Evolutionary conservation across 495 filamentous ascomycete genomes (phyloP), one percentile per base, ranked within the genome.

Genomic region (Aspergillus wentii): DNA sequence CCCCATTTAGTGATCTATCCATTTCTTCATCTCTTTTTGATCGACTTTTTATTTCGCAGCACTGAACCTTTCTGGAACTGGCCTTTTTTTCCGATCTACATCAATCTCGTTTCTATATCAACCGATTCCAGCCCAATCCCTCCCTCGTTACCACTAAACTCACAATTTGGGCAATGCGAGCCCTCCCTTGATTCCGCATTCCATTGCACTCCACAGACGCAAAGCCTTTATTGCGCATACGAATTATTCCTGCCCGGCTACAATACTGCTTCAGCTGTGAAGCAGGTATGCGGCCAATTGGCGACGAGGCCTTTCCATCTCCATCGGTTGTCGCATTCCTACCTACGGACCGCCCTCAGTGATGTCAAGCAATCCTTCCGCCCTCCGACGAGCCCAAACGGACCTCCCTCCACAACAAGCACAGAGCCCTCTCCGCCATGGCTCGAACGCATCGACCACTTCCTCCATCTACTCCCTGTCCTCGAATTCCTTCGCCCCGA

Each of bases 401-500:
- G 83, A 86, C 53, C 69, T 84, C 46, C 51, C 69, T 6, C 52
- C 67, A 25, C 60, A 74, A 34, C 60, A 74, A 34, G 61, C 64
- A 49, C 78, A 69, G 52, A 83, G 75, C 51, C 82, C 78, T 8
- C 56, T 76, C 40, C 75, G 88, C 40, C 82, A 91, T 54, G 74
- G 77, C 17, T 94, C 88, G 5, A 89, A 74, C 35, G 80, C 84
- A 16, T 92, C 88, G 9, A 86, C 83, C 4, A 76, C 68, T 40
- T 94, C 88, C 13, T 89, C 87, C 0, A 73, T 78, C 15, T 89
- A 88, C 55, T 88, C 87, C 8, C 66, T 76, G 47, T 70, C 63
- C 23, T 88, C 85, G 11, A 79, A 75, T 45, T 68, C 72, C 1
- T 83, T 79, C 44, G 71, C 80, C 11, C 69, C 80, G 14, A 85